Conservation (phyloP, 208 protist genomes). For the Entamoeba dispar region DNA sequence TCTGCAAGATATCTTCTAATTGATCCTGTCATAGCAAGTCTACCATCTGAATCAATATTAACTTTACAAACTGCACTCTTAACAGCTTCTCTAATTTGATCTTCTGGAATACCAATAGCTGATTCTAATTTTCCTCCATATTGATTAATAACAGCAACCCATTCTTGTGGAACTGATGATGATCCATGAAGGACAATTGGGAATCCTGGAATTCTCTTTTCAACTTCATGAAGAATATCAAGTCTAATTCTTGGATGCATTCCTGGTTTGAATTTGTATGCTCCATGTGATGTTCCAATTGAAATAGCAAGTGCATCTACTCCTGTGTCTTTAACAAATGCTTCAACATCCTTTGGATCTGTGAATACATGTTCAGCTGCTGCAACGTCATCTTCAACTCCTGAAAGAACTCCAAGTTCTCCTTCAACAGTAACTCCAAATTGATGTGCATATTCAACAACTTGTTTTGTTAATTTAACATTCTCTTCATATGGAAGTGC, state of each 20-base stretch:
- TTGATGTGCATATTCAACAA: slow-evolving; percentile 31
- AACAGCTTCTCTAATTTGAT: slow-evolving; percentile 16
- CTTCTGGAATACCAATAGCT: slow-evolving; percentile 30
- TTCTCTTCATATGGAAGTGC: slow-evolving; percentile 31
- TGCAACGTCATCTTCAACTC: slow-evolving; percentile 34
- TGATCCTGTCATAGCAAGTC: slow-evolving; percentile 28
- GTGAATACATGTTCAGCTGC: slow-evolving; percentile 17
- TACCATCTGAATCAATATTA: slow-evolving; percentile 34
- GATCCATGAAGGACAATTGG: slow-evolving; percentile 37
- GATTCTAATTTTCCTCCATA: slow-evolving; percentile 31
- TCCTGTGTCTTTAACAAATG: slow-evolving; percentile 25
- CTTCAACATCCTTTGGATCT: slow-evolving; percentile 25
- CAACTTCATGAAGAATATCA: slow-evolving; percentile 26
- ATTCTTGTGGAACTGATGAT: slow-evolving; percentile 25
- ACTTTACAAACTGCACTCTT: slow-evolving; percentile 30
- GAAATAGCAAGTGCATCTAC: slow-evolving; percentile 37
- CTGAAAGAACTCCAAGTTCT: slow-evolving; percentile 32
- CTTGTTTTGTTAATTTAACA: slow-evolving; percentile 31
- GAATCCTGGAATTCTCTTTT: slow-evolving; percentile 3
- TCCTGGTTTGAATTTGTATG: slow-evolving; percentile 35
- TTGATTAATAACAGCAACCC: slow-evolving; percentile 29
- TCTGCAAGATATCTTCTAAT: slow-evolving; percentile 31
- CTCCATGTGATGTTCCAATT: slow-evolving; percentile 37
- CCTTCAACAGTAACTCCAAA: slow-evolving; percentile 33
- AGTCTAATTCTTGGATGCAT: slow-evolving; percentile 8